phyloP scores from a whole-genome alignment of 164 flowering plant genomes.

The Saururus chinensis region DNA sequence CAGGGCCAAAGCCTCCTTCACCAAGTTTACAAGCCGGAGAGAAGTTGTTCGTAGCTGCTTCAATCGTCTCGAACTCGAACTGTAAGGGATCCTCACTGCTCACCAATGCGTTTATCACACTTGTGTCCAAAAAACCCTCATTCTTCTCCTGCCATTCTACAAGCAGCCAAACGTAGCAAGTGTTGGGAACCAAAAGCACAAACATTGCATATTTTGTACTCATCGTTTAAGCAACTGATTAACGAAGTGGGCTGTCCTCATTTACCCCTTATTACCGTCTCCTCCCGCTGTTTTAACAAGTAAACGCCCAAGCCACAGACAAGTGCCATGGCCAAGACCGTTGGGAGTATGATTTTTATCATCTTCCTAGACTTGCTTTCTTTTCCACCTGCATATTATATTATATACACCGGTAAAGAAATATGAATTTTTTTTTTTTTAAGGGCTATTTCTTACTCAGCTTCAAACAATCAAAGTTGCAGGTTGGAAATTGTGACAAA shows the following conservation, averaged over 20 bases:
- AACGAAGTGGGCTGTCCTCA: not conserved
- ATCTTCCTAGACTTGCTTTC: not conserved
- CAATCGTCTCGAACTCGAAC: not conserved
- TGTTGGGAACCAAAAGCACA: not conserved
- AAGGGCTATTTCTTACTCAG: too few species aligned
- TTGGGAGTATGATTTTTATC: not conserved
- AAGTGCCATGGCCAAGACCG: not conserved
- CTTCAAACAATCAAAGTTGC: too few species aligned
- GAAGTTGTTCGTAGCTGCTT: not conserved
- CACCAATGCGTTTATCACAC: not conserved
- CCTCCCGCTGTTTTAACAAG: not conserved
- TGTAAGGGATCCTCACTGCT: not conserved
- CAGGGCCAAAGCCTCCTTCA: not conserved
- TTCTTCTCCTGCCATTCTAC: conserved; percentile 1
- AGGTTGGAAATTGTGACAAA: too few species aligned
- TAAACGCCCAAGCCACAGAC: not conserved
- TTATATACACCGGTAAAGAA: not conserved
- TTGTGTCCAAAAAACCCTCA: not conserved
- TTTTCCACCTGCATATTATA: not conserved
- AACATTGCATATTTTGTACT: too few species aligned
- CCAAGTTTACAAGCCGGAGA: not conserved
- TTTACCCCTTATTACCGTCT: not conserved
- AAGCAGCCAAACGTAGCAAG: not conserved
- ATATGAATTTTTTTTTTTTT: too few species aligned
- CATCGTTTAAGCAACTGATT: not conserved